phyloP scores from a whole-genome alignment of 2,329 filamentous ascomycete genomes.

The Fusarium sp. region DNA sequence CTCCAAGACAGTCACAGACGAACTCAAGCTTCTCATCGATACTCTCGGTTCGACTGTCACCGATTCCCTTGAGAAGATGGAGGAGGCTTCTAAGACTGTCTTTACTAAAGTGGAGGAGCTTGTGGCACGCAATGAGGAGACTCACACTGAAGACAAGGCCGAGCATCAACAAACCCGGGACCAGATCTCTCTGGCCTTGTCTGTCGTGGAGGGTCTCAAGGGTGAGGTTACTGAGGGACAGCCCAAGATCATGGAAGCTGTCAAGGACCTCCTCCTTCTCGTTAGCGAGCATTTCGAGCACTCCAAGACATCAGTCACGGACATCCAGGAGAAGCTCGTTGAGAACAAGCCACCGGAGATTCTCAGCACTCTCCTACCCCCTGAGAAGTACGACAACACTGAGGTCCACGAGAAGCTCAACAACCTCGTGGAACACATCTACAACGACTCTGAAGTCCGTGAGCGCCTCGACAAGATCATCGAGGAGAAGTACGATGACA shows the following conservation, averaged over 20 bases:
- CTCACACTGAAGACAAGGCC: constrained; percentile 75
- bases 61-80: constrained; percentile 86
- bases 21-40: constrained; percentile 86
- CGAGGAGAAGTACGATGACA: constrained; percentile 66
- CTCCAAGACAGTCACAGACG: constrained; percentile 85
- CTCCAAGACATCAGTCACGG: constrained; percentile 72
- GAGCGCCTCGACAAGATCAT: constrained; percentile 49
- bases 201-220: constrained; percentile 79
- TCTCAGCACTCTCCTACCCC: constrained; percentile 62
- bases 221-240: constrained; percentile 84
- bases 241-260: constrained; percentile 85
- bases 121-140: constrained; percentile 78
- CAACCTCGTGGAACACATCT: constrained; percentile 39
- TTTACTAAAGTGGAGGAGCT: constrained; percentile 86
- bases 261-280: constrained; percentile 85
- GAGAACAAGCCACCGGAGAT: constrained; percentile 70
- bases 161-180: constrained; percentile 87
- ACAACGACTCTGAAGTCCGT: constrained; percentile 42
- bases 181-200: constrained; percentile 79
- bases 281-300: constrained; percentile 91
- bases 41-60: constrained; percentile 84
- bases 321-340: constrained; percentile 68
- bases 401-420: constrained; percentile 46
- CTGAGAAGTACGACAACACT: constrained; percentile 61
- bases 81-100: constrained; percentile 87